Conservation (phyloP, 306 rosid genomes). For the Fagus crenata region DNA sequence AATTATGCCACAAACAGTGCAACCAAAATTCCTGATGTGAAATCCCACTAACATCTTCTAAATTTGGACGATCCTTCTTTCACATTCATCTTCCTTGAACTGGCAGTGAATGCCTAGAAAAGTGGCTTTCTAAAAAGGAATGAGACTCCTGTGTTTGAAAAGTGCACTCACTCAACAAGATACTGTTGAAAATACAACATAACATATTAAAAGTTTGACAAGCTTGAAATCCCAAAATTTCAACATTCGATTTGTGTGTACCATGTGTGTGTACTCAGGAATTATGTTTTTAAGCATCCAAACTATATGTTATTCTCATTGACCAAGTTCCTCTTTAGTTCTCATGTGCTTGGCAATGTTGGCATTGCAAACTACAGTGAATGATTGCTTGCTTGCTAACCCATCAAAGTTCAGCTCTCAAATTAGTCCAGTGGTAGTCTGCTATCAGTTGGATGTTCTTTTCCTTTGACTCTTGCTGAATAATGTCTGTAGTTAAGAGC, state of each 20-base stretch:
- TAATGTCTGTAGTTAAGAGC: too few relatives aligned
- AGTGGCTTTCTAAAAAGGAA: constrained; percentile 35
- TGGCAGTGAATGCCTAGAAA: constrained; percentile 24
- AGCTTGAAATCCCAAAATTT: constrained; percentile 4
- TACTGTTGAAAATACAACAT: background rate
- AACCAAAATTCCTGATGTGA: constrained; percentile 21
- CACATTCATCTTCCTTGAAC: constrained; percentile 23
- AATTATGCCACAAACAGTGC: constrained; percentile 22
- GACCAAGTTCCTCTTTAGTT: too few relatives aligned
- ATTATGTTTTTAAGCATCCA: too few relatives aligned
- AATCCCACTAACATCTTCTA: constrained; percentile 31
- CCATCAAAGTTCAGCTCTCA: too few relatives aligned
- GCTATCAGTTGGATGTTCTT: too few relatives aligned
- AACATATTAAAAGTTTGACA: background rate
- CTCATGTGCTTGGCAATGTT: too few relatives aligned
- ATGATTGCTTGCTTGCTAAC: too few relatives aligned
- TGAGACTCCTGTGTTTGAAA: constrained; percentile 22
- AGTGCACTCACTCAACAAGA: background rate
- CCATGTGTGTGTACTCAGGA: too few relatives aligned
- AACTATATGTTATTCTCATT: too few relatives aligned
- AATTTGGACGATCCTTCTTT: constrained; percentile 19
- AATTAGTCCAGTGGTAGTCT: too few relatives aligned
- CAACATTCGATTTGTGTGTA: background rate
- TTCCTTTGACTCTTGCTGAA: too few relatives aligned
- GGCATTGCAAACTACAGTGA: too few relatives aligned